Evolutionary conservation across 805 yeast species (phyloP), one percentile per base, ranked within the genome.

Genomic region (Ogataea trehaloabstinens): DNA sequence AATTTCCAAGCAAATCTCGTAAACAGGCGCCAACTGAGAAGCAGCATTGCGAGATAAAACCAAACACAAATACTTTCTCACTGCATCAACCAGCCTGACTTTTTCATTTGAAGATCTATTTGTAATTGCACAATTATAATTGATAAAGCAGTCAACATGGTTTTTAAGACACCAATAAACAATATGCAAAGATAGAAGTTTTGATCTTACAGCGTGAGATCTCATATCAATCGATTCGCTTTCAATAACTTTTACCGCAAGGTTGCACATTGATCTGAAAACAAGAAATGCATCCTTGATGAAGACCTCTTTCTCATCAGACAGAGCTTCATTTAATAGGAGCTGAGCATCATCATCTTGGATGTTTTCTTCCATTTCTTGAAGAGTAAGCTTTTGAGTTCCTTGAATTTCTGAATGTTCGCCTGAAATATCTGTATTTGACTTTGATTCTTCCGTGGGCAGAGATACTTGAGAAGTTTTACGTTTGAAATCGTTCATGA

Each of bases 261-360:
- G 74, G 56, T 88, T 89, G 60, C 96, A 86, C 93, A 93, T 85
- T 2, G 97, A 91, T 58, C 99, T 77, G 63, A 93, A 89, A 3
- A 93, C 76, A 42, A 93, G 70, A 55, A 90, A 91, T 0, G 98
- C 97, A 60, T 93, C 99, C 53, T 88, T 90, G 15, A 87, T 80
- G 2, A 73, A 77, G 24, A 82, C 61, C 42, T 86, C 95, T 46
- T 77, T 79, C 42, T 80, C 87, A 36, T 72, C 75, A 27, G 67
- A 72, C 34, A 58, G 58, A 3, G 64, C 70, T 33, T 60, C 64
- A 37, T 67, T 64, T 6, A 74, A 71, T 28, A 70, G 72, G 11
- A 76, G 74, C 16, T 73, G 65, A 31, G 72, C 71, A 36, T 74
- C 79, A 43, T 79, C 85, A 37, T 72, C 81, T 29, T 49, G 52